Percentiles rank a stretch among this genome's conserved stretches.
Evolutionary conservation across 306 rosid species (phyloP).

Genomic region (Phaseolus lunatus): DNA sequence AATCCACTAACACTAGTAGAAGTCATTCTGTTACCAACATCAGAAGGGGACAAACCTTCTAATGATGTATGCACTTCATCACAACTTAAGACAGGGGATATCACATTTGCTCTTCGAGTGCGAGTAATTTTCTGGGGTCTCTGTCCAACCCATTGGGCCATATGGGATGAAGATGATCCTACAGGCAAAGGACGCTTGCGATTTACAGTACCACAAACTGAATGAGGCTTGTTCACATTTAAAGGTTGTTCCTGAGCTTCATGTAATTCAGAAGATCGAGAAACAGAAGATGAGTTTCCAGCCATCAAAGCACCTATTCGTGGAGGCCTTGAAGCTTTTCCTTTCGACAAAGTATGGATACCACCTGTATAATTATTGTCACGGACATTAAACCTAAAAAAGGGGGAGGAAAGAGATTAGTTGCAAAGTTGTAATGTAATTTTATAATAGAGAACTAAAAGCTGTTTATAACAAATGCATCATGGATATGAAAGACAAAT

Average conservation of each 20-base stretch:
- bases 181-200: slow-evolving; percentile 66
- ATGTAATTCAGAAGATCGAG: slow-evolving; percentile 62
- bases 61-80: slow-evolving; percentile 65
- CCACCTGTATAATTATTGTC: slow-evolving; percentile 60
- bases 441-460: slow-evolving; percentile 19
- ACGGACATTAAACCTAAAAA: slow-evolving; percentile 59
- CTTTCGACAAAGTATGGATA: slow-evolving; percentile 65
- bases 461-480: not conserved
- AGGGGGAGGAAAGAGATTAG: slow-evolving; percentile 19
- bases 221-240: slow-evolving; percentile 58
- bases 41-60: slow-evolving; percentile 73
- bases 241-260: slow-evolving; percentile 71
- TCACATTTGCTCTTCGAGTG: slow-evolving; percentile 79
- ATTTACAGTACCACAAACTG: slow-evolving; percentile 55
- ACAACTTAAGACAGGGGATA: slow-evolving; percentile 69
- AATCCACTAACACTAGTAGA: slow-evolving; percentile 60
- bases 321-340: slow-evolving; percentile 79
- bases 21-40: slow-evolving; percentile 60
- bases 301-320: slow-evolving; percentile 62
- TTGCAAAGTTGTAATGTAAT: not conserved
- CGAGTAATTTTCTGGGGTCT: slow-evolving; percentile 86
- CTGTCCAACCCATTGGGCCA: slow-evolving; percentile 94
- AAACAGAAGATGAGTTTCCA: slow-evolving; percentile 62
- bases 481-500: slow-evolving; percentile 35
- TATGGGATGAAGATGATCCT: slow-evolving; percentile 67